These are phyloP conservation scores for Erysimum cheiranthoides DNA, from an alignment of 345 rosid species.

Conservation along the genomic window DNA sequence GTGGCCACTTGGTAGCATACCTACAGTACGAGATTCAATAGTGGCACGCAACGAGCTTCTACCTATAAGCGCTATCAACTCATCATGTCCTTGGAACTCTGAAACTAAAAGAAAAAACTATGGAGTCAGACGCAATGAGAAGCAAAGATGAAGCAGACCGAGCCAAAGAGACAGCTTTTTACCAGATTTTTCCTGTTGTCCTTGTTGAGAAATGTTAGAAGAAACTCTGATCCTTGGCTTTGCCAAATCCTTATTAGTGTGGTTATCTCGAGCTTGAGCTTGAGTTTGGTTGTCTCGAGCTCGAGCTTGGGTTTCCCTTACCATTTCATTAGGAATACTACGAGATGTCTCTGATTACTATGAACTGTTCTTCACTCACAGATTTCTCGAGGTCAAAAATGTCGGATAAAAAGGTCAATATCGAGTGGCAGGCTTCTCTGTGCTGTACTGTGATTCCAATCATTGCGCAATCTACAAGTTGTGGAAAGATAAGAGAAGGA, in stretches of 20 bases:
- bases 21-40: constrained; percentile 32
- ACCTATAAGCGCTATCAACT: constrained; percentile 48
- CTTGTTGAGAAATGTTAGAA: constrained; percentile 27
- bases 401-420: constrained; percentile 90
- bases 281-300: constrained; percentile 7
- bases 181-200: constrained; percentile 38
- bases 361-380: constrained; percentile 63
- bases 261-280: constrained; percentile 23
- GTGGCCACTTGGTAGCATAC: constrained; percentile 48
- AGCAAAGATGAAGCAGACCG: constrained; percentile 8
- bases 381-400: constrained; percentile 83
- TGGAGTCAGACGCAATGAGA: constrained; percentile 18
- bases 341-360: constrained; percentile 48
- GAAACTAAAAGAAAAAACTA: neutral
- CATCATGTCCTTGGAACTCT: constrained; percentile 46
- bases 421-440: constrained; percentile 94
- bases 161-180: constrained; percentile 12
- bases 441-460: constrained; percentile 94
- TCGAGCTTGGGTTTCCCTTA: constrained; percentile 7
- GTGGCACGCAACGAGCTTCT: constrained; percentile 47
- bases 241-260: constrained; percentile 13
- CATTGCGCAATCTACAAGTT: constrained; percentile 78
- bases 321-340: neutral
- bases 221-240: constrained; percentile 37
- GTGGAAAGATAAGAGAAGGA: constrained; percentile 77